Evolutionary conservation across 1,139 yeast species (phyloP), one percentile per base, ranked within the genome.

Genomic region (Pichia sp.): DNA sequence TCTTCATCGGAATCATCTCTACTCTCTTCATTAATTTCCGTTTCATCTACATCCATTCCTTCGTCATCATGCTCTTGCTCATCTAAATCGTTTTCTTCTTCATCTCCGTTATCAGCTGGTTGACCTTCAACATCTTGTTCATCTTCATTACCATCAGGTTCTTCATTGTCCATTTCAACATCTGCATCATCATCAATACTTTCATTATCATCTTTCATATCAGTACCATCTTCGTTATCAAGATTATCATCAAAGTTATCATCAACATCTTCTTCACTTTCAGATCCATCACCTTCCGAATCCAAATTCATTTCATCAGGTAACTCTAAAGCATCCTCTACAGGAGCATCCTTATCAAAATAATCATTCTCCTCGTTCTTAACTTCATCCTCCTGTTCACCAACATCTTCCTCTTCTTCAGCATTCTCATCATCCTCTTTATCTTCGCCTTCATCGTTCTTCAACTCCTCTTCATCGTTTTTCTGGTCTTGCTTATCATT

Each of bases 261-360:
- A 20, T 53, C 62, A 21, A 50, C 61, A 25, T 58, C 60, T 14
- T 62, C 70, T 5, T 66, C 68, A 2, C 62, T 69, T 1, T 63
- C 68, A 1, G 68, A 74, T 12, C 68, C 74, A 2, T 69, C 84
- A 21, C 73, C 79, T 32, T 71, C 84, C 14, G 77, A 77, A 56
- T 85, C 95, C 34, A 85, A 68, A 49, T 85, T 77, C 69, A 89
- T 75, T 50, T 88, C 94, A 33, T 89, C 97, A 0, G 95, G 95
- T 31, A 86, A 67, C 30, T 84, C 93, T 52, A 86, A 66, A 4
- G 85, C 78, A 46, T 86, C 96, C 14, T 80, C 72, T 58, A 86
- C 94, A 8, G 86, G 91, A 37, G 82, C 86, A 50, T 75, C 66
- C 12, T 77, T 75, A 40, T 84, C 93, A 43, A 83, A 60, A 46